phyloP scores from a whole-genome alignment of 441 rosid species.

The Mallotus japonicus region DNA sequence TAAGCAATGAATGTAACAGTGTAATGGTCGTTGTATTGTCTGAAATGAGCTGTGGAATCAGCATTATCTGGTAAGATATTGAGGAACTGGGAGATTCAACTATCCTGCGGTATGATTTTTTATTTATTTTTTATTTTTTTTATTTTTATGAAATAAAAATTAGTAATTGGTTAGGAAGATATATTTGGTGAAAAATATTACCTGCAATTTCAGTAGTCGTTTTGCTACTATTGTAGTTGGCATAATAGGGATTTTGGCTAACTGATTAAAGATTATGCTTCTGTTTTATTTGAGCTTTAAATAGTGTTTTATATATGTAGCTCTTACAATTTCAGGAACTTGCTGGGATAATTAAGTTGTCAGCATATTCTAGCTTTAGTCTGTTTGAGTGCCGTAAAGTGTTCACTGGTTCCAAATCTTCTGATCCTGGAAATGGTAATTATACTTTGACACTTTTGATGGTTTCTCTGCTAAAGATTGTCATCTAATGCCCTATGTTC shows the following conservation, averaged over 20 bases:
- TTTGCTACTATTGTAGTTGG: background rate
- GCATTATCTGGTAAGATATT: background rate
- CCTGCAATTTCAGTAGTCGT: background rate
- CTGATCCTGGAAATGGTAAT: slow-evolving; percentile 87
- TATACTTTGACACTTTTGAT: slow-evolving; percentile 23
- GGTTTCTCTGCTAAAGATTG: slow-evolving; percentile 17
- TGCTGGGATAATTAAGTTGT: slow-evolving; percentile 86
- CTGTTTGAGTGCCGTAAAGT: slow-evolving; percentile 93
- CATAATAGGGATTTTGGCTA: background rate
- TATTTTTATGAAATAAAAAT: background rate
- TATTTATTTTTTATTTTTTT: too few relatives aligned
- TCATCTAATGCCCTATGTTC: slow-evolving; percentile 31
- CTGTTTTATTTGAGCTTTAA: background rate
- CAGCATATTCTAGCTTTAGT: slow-evolving; percentile 93
- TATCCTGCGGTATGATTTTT: background rate
- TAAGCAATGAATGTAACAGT: background rate
- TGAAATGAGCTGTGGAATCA: background rate
- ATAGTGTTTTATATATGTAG: slow-evolving; percentile 1
- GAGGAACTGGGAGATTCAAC: background rate
- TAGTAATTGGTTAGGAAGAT: background rate
- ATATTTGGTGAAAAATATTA: background rate
- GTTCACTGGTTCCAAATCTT: slow-evolving; percentile 84
- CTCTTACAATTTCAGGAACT: slow-evolving; percentile 65
- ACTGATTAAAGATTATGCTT: background rate
- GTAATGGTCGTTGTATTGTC: background rate